A percentile compares a stretch with the other conserved stretches of the same genome.
These are phyloP conservation scores for Phytophthora nicotianae DNA, from an alignment of 352 stramenopile genomes.

Conservation along the genomic window DNA sequence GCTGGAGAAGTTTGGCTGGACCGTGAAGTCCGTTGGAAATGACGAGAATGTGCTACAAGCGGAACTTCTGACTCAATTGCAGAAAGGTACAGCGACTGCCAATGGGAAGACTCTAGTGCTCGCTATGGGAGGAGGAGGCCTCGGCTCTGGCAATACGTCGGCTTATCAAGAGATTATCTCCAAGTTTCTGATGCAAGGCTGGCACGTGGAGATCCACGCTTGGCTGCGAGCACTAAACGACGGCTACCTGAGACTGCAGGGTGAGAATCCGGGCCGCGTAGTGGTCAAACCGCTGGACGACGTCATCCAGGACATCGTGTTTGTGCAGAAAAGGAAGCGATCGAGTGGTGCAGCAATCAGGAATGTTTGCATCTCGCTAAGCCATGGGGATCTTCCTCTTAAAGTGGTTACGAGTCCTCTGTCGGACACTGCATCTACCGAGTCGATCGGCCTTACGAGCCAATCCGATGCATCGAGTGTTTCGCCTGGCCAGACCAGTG, in stretches of 20 bases:
- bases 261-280: slow-evolving; percentile 7
- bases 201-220: slow-evolving; percentile 32
- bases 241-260: slow-evolving; percentile 22
- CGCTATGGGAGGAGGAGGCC: slow-evolving; percentile 11
- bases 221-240: slow-evolving; percentile 32
- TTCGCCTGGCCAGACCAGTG: slow-evolving; percentile 4
- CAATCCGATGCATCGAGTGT: slow-evolving; percentile 6
- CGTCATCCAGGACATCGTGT: slow-evolving; percentile 16
- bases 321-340: slow-evolving; percentile 10
- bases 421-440: slow-evolving; percentile 4
- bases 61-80: slow-evolving; percentile 21
- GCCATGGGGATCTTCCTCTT: background rate
- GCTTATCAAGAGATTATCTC: slow-evolving; percentile 21
- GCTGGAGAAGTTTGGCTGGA: slow-evolving; percentile 25
- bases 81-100: slow-evolving; percentile 10
- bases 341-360: background rate
- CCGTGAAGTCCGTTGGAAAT: slow-evolving; percentile 2
- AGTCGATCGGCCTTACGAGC: background rate
- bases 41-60: slow-evolving; percentile 17
- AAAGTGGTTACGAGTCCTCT: slow-evolving; percentile 12
- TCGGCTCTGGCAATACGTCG: slow-evolving; percentile 10
- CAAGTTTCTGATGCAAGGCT: slow-evolving; percentile 24
- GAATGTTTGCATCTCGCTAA: slow-evolving; percentile 5
- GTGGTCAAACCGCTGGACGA: slow-evolving; percentile 30
- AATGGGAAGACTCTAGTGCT: slow-evolving; percentile 32